These are phyloP conservation scores for Neonectria faginata DNA, from an alignment of 2,329 filamentous ascomycete species.

Conservation along the genomic window DNA sequence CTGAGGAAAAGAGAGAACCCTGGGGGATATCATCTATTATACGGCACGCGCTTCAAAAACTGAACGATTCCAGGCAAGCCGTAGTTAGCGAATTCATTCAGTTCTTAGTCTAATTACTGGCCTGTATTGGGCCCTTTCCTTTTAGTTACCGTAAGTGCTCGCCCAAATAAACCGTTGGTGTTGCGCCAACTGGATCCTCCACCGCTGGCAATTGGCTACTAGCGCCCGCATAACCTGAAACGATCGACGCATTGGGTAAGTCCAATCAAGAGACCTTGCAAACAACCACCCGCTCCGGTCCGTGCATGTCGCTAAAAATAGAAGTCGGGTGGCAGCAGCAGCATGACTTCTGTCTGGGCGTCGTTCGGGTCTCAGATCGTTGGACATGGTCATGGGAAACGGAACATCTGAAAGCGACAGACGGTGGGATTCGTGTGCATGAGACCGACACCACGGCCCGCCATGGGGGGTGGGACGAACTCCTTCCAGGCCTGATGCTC, in stretches of 20 bases:
- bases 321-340: constrained; percentile 28
- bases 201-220: constrained; percentile 45
- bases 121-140: not conserved
- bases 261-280: constrained; percentile 40
- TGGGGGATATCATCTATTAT: not conserved
- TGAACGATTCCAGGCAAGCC: not conserved
- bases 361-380: constrained; percentile 13
- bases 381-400: constrained; percentile 21
- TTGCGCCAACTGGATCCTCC: constrained; percentile 11
- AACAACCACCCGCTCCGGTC: constrained; percentile 22
- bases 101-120: not conserved
- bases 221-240: constrained; percentile 52
- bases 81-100: not conserved
- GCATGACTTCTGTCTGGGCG: constrained; percentile 15
- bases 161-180: constrained; percentile 7
- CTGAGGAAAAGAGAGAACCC: not conserved
- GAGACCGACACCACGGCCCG: constrained; percentile 5
- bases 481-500: constrained; percentile 7
- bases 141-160: not conserved
- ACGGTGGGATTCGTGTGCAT: constrained; percentile 23
- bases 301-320: constrained; percentile 42
- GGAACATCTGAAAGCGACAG: constrained; percentile 8
- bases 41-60: not conserved
- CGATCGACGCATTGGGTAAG: constrained; percentile 46
- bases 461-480: constrained; percentile 24